These are phyloP conservation scores for Hericium alpestre DNA, from an alignment of 768 basidiomycete genomes.

Conservation along the genomic window DNA sequence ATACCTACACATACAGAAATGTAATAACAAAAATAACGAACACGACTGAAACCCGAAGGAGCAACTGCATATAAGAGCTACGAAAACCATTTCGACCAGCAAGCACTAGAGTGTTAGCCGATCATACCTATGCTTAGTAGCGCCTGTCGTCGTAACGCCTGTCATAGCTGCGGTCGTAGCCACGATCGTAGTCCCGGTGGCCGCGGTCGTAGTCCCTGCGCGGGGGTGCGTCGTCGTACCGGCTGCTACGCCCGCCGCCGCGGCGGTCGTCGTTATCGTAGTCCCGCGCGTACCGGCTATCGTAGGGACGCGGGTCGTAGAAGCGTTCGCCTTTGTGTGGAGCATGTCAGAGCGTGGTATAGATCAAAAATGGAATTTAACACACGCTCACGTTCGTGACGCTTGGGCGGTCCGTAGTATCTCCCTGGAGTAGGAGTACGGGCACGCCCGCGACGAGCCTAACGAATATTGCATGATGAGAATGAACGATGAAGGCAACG, in stretches of 20 bases:
- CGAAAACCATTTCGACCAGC: background rate
- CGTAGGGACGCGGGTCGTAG: constrained; percentile 88
- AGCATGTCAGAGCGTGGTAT: background rate
- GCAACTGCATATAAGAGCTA: too few relatives aligned
- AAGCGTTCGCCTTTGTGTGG: constrained; percentile 57
- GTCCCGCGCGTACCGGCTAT: constrained; percentile 72
- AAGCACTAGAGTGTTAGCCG: background rate
- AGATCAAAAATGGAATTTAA: background rate
- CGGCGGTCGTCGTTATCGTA: constrained; percentile 40
- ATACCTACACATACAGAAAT: background rate
- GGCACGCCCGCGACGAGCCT: constrained; percentile 86
- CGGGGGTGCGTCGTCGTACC: constrained; percentile 23
- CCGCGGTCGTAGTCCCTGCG: constrained; percentile 38
- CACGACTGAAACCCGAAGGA: background rate
- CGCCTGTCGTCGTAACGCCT: constrained; percentile 20
- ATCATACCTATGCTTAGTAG: constrained; percentile 20
- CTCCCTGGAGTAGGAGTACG: constrained; percentile 88
- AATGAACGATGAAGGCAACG: background rate
- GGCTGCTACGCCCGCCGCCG: constrained; percentile 29
- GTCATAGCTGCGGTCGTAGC: constrained; percentile 5
- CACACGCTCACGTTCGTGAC: constrained; percentile 41
- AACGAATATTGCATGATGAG: background rate
- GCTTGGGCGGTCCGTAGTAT: constrained; percentile 90
- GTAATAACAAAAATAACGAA: background rate
- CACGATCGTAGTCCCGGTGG: constrained; percentile 24